Evolutionary conservation across 2,329 filamentous ascomycete species (phyloP), one percentile per base, ranked within the genome.

Genomic region (Drechslera avenae): DNA sequence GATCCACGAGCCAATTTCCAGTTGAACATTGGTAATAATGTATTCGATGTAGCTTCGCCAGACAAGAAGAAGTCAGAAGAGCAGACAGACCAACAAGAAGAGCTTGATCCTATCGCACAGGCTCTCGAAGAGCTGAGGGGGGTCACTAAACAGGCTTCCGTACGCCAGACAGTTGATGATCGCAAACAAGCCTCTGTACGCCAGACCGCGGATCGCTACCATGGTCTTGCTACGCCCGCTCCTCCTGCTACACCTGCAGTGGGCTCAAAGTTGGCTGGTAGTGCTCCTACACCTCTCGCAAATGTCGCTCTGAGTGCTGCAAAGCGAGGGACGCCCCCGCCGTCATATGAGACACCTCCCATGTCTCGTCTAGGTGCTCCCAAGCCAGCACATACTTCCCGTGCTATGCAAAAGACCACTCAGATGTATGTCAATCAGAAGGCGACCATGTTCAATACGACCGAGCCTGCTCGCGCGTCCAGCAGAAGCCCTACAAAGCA

Each of bases 161-260:
- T 84, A 39, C 86, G 95, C 16, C 85, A 96, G 51, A 95, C 93
- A 13, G 93, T 92, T 14, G 95, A 99, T 72, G 48, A 51, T 33
- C 43, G 36, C 43, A 97, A 97, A 74, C 88, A 91, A 62, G 84
- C 90, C 5, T 86, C 86, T 3, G 81, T 84, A 40, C 86, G 95
- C n/a, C 85, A 96, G 53, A 96, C 94, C n/a, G 94, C 92, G 14
- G 95, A 99, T 72, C 86, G 90, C 54, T 97, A 96, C 74, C 90
- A 95, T 68, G 93, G 94, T n/a, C 87, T 99, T 56, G 79, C 89
- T 10, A 96, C 93, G 1, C 93, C 94, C 4, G 86, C 82, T 5
- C 77, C 78, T 44, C 69, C 73, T 28, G 73, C 66, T n/a, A 73
- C 75, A 40, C 72, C 75, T 18, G 60, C 66, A 31, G 53, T 66